Evolutionary conservation across 2,329 filamentous ascomycete species (phyloP).

Genomic region (Fusarium robinianum): DNA sequence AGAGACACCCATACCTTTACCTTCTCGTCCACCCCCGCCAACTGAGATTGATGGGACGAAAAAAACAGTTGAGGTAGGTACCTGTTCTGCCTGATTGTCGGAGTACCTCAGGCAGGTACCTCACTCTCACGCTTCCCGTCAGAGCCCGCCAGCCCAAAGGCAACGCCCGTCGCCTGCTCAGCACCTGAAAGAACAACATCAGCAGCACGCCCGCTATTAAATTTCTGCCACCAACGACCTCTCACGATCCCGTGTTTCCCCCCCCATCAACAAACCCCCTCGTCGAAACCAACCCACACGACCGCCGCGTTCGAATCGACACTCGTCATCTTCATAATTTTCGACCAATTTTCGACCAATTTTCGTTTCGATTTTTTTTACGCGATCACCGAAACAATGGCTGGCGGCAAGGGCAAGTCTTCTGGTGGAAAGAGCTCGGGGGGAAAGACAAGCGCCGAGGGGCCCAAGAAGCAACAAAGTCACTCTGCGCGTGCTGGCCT

Average conservation of each 20-base stretch:
- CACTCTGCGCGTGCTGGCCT: conserved; percentile 94
- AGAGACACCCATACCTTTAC: too few relatives aligned
- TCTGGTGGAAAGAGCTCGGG: conserved; percentile 86
- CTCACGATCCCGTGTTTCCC: conserved; percentile 35
- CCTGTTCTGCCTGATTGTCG: too few relatives aligned
- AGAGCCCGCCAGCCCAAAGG: conserved; percentile 6
- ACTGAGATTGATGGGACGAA: neutral
- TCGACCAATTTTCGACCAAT: conserved; percentile 19
- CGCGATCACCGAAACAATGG: conserved; percentile 51
- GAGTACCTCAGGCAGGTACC: conserved; percentile 30
- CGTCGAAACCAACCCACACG: conserved; percentile 25
- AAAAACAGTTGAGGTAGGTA: too few relatives aligned
- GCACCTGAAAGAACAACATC: conserved; percentile 37
- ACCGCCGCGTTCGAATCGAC: conserved; percentile 32
- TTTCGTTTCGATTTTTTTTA: conserved; percentile 27
- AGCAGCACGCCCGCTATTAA: conserved; percentile 38
- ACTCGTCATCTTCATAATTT: conserved; percentile 26
- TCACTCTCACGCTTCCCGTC: conserved; percentile 6
- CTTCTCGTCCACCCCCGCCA: neutral
- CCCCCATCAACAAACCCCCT: conserved; percentile 34
- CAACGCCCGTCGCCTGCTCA: conserved; percentile 26
- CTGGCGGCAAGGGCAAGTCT: conserved; percentile 93
- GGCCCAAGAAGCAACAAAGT: conserved; percentile 86
- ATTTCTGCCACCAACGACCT: conserved; percentile 38
- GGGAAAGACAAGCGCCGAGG: conserved; percentile 71